Evolutionary conservation across 1,139 yeast species (phyloP).

Genomic region (Nakaseomyces kungkrabaensis): DNA sequence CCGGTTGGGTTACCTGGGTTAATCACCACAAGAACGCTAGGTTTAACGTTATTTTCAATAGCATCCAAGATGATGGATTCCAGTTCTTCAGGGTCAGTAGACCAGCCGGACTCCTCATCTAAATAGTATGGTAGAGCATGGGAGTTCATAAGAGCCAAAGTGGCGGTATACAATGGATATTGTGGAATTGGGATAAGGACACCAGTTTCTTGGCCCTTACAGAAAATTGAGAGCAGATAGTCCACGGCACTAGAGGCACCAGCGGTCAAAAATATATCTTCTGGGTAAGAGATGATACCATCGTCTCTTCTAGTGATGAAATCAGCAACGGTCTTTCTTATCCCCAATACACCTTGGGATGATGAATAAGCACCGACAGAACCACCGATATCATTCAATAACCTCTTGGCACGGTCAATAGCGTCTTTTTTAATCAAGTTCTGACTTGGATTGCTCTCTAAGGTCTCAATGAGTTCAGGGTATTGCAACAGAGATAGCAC

Average conservation of each 20-base stretch:
- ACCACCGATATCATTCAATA: slow-evolving; percentile 52
- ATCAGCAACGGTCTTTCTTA: slow-evolving; percentile 70
- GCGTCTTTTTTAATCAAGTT: slow-evolving; percentile 57
- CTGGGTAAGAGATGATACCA: slow-evolving; percentile 51
- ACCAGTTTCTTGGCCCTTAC: slow-evolving; percentile 61
- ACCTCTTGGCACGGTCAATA: slow-evolving; percentile 50
- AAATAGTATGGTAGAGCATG: slow-evolving; percentile 80
- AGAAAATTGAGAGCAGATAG: slow-evolving; percentile 59
- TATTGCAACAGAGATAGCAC: slow-evolving; percentile 78
- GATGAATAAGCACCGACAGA: slow-evolving; percentile 92
- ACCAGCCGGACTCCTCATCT: slow-evolving; percentile 75
- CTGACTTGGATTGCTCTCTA: slow-evolving; percentile 11
- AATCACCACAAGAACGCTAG: slow-evolving; percentile 80
- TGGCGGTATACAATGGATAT: slow-evolving; percentile 91
- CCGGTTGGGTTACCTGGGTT: slow-evolving; percentile 99
- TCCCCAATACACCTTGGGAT: slow-evolving; percentile 71
- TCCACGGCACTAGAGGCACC: slow-evolving; percentile 93
- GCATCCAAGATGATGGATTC: slow-evolving; percentile 46
- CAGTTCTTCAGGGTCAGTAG: slow-evolving; percentile 63
- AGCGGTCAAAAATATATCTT: slow-evolving; percentile 70
- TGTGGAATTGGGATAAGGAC: slow-evolving; percentile 95
- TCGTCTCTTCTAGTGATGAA: slow-evolving; percentile 68
- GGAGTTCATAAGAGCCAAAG: slow-evolving; percentile 73
- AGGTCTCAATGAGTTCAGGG: slow-evolving; percentile 46
- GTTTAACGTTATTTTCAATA: slow-evolving; percentile 44